phyloP scores from a whole-genome alignment of 176 grass and related monocot genomes.

The Musa troglodytarum region DNA sequence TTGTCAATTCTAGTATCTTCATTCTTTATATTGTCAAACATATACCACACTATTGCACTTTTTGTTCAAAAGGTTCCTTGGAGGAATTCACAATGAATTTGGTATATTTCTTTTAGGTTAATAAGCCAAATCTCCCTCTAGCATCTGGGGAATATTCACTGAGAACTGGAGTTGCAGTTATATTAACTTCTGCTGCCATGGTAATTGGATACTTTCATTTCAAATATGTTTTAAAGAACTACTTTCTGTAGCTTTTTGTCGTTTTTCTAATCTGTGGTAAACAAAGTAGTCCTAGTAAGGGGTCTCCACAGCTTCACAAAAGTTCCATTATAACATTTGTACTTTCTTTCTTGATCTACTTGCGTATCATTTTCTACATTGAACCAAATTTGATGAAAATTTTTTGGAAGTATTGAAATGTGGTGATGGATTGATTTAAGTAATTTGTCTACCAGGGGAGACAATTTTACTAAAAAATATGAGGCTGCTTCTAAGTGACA shows the following conservation, averaged over 20 bases:
- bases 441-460: too few species aligned
- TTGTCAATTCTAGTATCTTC: constrained; percentile 30
- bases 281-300: neutral
- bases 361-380: too few species aligned
- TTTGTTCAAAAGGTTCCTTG: neutral
- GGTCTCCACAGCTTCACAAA: neutral
- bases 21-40: too few species aligned
- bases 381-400: too few species aligned
- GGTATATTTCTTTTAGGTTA: constrained; percentile 42
- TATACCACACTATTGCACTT: neutral
- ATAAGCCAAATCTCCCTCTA: constrained; percentile 90
- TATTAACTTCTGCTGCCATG: constrained; percentile 68
- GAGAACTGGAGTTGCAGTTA: constrained; percentile 58
- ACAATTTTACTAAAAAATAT: too few species aligned
- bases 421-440: too few species aligned
- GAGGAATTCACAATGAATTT: neutral
- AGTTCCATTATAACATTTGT: too few species aligned
- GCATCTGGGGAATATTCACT: constrained; percentile 93
- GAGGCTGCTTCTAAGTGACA: too few species aligned
- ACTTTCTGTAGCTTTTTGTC: neutral
- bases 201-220: constrained; percentile 24
- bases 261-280: neutral
- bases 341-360: too few species aligned
- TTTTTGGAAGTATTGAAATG: too few species aligned
- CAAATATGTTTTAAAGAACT: neutral